Evolutionary conservation across 768 basidiomycete genomes (phyloP).

Genomic region (Sporobolomyces phaffii): DNA sequence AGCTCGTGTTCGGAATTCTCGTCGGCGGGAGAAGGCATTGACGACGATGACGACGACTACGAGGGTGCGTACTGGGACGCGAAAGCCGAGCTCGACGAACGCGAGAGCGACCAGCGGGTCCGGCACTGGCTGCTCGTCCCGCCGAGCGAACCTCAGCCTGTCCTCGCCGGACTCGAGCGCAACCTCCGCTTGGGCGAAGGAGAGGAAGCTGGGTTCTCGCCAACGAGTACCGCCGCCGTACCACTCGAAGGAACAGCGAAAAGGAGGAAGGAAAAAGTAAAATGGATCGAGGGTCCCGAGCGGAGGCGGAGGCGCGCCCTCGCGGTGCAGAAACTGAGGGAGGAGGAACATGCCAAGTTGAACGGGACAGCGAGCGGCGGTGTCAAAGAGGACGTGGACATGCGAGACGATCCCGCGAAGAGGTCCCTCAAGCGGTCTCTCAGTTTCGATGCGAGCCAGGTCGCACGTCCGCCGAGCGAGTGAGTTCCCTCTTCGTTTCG

Average conservation of each 20-base stretch:
- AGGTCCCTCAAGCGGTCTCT: background rate
- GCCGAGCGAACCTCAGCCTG: conserved; percentile 19
- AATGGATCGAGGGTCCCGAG: conserved; percentile 31
- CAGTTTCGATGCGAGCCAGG: background rate
- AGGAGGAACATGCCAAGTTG: background rate
- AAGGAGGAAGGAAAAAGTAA: conserved; percentile 3
- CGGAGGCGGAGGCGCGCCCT: conserved; percentile 11
- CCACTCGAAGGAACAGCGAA: background rate
- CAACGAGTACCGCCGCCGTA: background rate
- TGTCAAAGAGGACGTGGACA: background rate
- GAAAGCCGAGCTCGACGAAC: background rate
- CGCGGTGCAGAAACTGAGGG: conserved; percentile 4
- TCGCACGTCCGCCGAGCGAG: background rate
- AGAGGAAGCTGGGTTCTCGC: background rate
- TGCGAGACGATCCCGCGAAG: background rate
- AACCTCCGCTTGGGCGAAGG: conserved; percentile 1
- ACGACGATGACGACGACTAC: conserved; percentile 6
- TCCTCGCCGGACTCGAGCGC: conserved; percentile 21
- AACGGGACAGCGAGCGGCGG: background rate
- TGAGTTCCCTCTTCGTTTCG: background rate
- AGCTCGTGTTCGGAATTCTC: background rate
- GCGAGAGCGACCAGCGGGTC: background rate
- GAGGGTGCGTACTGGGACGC: conserved; percentile 16
- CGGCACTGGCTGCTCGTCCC: background rate
- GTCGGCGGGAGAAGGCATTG: background rate